Conservation (phyloP, 805 yeast species). For the Candida ponderosae region DNA sequence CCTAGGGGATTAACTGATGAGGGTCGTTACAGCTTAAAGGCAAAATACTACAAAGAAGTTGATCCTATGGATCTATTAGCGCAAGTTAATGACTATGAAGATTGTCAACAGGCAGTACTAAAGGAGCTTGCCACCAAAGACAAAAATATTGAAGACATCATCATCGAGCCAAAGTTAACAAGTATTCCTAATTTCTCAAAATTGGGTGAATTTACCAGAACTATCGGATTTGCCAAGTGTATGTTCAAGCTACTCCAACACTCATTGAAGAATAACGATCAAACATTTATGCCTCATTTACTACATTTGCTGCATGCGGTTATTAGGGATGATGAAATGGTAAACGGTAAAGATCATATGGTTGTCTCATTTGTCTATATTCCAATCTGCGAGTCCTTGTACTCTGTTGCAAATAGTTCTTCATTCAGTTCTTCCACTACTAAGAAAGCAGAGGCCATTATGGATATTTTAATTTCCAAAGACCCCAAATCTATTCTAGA, state of each 20-base stretch:
- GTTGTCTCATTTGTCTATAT: slow-evolving; percentile 41
- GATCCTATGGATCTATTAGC: slow-evolving; percentile 54
- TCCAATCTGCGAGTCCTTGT: slow-evolving; percentile 49
- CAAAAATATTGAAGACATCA: slow-evolving; percentile 23
- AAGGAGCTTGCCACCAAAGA: slow-evolving; percentile 29
- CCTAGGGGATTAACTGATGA: slow-evolving; percentile 62
- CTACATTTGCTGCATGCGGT: slow-evolving; percentile 66
- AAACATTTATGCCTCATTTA: slow-evolving; percentile 48
- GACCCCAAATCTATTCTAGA: slow-evolving; percentile 41
- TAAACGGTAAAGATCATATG: slow-evolving; percentile 31
- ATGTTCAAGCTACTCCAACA: slow-evolving; percentile 49
- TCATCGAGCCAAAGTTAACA: slow-evolving; percentile 39
- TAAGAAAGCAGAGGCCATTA: slow-evolving; percentile 48
- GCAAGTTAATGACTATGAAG: slow-evolving; percentile 38
- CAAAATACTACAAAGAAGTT: slow-evolving; percentile 31
- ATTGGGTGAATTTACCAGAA: slow-evolving; percentile 44
- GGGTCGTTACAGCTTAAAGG: slow-evolving; percentile 58
- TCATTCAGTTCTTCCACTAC: slow-evolving; percentile 40
- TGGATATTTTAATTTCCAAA: slow-evolving; percentile 41
- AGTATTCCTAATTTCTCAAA: slow-evolving; percentile 26
- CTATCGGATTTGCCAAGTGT: slow-evolving; percentile 45
- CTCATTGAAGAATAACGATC: slow-evolving; percentile 42
- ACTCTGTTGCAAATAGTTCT: slow-evolving; percentile 40
- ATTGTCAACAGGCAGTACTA: slow-evolving; percentile 39
- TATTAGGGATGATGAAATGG: slow-evolving; percentile 38